Conservation (phyloP, 2,329 filamentous ascomycete species). For the Aspergillus caelatus region DNA sequence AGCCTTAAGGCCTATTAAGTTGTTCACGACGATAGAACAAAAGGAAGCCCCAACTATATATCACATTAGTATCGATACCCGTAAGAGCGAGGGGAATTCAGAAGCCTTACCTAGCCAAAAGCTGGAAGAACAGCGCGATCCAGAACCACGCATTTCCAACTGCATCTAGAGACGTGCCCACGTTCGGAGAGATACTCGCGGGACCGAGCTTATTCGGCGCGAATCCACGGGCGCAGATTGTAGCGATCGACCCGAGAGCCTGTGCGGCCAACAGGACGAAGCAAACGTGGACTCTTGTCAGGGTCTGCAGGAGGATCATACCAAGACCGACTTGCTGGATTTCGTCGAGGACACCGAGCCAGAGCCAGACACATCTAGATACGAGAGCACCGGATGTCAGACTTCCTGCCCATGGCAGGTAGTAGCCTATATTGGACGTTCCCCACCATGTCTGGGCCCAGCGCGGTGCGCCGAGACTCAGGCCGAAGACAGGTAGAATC, state of each 20-base stretch:
- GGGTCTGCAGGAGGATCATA: slow-evolving; percentile 68
- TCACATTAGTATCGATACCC: neutral
- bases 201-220: slow-evolving; percentile 65
- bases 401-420: slow-evolving; percentile 64
- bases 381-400: slow-evolving; percentile 58
- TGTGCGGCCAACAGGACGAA: slow-evolving; percentile 64
- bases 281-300: slow-evolving; percentile 66
- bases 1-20: slow-evolving; percentile 47
- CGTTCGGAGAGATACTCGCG: slow-evolving; percentile 64
- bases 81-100: neutral
- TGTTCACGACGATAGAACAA: slow-evolving; percentile 51
- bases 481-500: slow-evolving; percentile 69
- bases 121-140: slow-evolving; percentile 61
- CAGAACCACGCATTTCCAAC: slow-evolving; percentile 62
- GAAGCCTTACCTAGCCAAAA: slow-evolving; percentile 58
- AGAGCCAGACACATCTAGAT: slow-evolving; percentile 64
- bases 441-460: slow-evolving; percentile 72
- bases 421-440: slow-evolving; percentile 61
- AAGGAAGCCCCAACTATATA: slow-evolving; percentile 41
- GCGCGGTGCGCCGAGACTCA: slow-evolving; percentile 65
- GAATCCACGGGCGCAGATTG: slow-evolving; percentile 63
- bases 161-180: slow-evolving; percentile 51
- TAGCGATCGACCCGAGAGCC: slow-evolving; percentile 63
- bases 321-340: slow-evolving; percentile 69
- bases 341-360: slow-evolving; percentile 67